These are phyloP conservation scores for Hortaea werneckii DNA, from an alignment of 2,329 filamentous ascomycete genomes.

Conservation along the genomic window DNA sequence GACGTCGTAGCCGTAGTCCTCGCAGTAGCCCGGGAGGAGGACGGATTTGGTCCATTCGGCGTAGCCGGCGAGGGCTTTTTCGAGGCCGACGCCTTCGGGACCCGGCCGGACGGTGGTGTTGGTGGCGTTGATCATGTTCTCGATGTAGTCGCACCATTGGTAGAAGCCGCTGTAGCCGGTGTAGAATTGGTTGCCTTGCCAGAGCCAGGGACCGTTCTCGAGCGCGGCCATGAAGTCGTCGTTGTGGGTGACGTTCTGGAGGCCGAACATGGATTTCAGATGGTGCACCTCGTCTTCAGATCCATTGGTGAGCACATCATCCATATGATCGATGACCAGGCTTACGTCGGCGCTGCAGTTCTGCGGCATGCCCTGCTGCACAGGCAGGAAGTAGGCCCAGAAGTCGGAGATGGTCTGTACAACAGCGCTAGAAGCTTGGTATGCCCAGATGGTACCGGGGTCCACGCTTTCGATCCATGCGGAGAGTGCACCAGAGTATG, in stretches of 20 bases:
- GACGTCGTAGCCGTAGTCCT: slow-evolving; percentile 36
- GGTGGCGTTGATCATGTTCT: slow-evolving; percentile 15
- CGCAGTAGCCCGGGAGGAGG: slow-evolving; percentile 40
- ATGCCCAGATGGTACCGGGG: slow-evolving; percentile 51
- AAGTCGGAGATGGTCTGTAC: slow-evolving; percentile 48
- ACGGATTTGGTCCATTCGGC: slow-evolving; percentile 42
- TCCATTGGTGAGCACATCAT: slow-evolving; percentile 22
- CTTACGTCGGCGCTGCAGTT: slow-evolving; percentile 48
- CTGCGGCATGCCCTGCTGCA: slow-evolving; percentile 48
- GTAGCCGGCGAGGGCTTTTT: slow-evolving; percentile 45
- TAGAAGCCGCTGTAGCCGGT: slow-evolving; percentile 32
- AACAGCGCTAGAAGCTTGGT: slow-evolving; percentile 46
- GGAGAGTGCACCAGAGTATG: slow-evolving; percentile 46
- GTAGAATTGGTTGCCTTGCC: slow-evolving; percentile 35
- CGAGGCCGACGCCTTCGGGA: slow-evolving; percentile 41
- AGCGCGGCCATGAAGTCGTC: slow-evolving; percentile 47
- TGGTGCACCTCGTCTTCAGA: slow-evolving; percentile 24
- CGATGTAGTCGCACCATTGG: slow-evolving; percentile 32
- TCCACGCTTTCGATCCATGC: slow-evolving; percentile 45
- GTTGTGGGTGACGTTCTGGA: slow-evolving; percentile 40
- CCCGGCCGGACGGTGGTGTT: slow-evolving; percentile 19
- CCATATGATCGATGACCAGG: slow-evolving; percentile 43
- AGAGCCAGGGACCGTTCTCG: slow-evolving; percentile 47
- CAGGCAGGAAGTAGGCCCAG: slow-evolving; percentile 49
- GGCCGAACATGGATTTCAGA: slow-evolving; percentile 44